A percentile compares a stretch with the other conserved stretches of the same genome.
Conservation (phyloP, 441 rosid genomes). For the Populus tomentosa region DNA sequence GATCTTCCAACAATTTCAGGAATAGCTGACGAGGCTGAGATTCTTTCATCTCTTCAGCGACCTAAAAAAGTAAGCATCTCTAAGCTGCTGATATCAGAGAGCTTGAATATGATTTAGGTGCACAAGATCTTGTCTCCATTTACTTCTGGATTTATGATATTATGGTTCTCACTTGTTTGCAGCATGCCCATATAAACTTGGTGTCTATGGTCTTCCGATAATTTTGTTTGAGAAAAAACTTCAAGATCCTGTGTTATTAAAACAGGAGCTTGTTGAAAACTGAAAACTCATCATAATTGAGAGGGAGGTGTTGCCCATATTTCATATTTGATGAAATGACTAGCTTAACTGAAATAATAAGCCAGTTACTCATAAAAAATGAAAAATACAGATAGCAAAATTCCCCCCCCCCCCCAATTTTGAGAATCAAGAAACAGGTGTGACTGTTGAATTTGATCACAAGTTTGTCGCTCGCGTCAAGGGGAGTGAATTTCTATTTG, state of each 20-base stretch:
- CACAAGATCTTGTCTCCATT: not conserved
- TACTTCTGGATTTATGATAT: not conserved
- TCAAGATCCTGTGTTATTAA: not conserved
- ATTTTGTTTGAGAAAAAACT: not conserved
- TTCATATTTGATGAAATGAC: not conserved
- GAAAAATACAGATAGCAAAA: not conserved
- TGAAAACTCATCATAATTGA: not conserved
- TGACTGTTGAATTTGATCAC: not conserved
- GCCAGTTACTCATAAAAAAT: not conserved
- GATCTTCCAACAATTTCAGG: conserved; percentile 93
- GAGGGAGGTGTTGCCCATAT: not conserved
- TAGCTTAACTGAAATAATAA: not conserved
- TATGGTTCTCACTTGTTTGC: not conserved
- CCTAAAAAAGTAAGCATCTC: conserved; percentile 74
- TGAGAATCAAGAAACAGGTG: not conserved
- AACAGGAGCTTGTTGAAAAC: not conserved
- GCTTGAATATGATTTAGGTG: not conserved
- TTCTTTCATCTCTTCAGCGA: conserved; percentile 97
- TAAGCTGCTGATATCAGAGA: conserved; percentile 6
- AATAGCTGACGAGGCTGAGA: conserved; percentile 96
- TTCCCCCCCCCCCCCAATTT: not conserved
- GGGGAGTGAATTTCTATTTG: not conserved
- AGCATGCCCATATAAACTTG: conserved; percentile 2
- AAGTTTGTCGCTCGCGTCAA: not conserved
- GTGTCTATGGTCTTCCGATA: not conserved